Conservation (phyloP, 1,284 basidiomycete species). For the Inonotus hispidus region DNA sequence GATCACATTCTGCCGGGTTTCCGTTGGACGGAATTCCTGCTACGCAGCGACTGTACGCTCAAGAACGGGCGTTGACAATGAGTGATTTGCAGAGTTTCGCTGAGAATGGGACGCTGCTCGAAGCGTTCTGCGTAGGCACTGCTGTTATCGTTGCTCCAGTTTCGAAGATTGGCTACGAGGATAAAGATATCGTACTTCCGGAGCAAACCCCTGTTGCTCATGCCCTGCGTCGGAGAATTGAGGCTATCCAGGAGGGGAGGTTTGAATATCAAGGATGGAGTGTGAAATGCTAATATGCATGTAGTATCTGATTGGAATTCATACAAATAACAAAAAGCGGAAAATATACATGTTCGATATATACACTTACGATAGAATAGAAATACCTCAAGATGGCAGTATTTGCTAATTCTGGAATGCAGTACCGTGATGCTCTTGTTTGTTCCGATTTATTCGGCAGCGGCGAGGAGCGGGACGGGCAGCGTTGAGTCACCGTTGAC, state of each 20-base stretch:
- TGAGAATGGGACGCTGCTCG: constrained; percentile 48
- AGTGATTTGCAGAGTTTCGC: constrained; percentile 48
- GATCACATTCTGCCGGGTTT: constrained; percentile 36
- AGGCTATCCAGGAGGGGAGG: constrained; percentile 63
- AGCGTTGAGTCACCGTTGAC: background rate
- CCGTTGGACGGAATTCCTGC: constrained; percentile 37
- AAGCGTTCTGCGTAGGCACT: constrained; percentile 72
- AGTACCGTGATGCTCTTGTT: background rate
- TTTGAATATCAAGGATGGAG: constrained; percentile 50
- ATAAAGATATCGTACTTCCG: constrained; percentile 45
- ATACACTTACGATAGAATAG: too few species aligned
- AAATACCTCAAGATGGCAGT: too few species aligned
- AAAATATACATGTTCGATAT: background rate
- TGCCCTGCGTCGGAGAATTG: constrained; percentile 49
- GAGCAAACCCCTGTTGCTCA: constrained; percentile 44
- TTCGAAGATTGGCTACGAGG: constrained; percentile 48
- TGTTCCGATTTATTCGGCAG: background rate
- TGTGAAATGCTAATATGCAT: constrained; percentile 35
- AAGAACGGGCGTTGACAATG: constrained; percentile 62
- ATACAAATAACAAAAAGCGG: too few species aligned
- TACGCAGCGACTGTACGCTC: constrained; percentile 40
- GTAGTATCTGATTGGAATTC: too few species aligned
- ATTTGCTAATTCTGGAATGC: background rate
- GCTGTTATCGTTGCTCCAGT: constrained; percentile 60
- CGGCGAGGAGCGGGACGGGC: background rate